These are phyloP conservation scores for Caryopteris hybrid DNA, from an alignment of 305 asterid genomes.

Conservation along the genomic window DNA sequence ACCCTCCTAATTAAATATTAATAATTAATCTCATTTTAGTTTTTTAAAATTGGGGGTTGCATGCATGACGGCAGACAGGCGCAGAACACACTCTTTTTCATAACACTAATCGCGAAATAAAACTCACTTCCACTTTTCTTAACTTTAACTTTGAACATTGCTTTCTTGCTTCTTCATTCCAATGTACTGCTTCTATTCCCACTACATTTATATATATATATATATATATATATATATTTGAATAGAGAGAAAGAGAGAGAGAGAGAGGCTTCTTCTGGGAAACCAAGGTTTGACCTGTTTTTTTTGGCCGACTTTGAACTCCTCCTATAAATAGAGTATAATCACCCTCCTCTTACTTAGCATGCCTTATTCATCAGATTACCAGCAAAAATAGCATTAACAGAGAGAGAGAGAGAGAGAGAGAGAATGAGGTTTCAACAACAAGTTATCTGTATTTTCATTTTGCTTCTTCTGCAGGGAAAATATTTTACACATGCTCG, in stretches of 20 bases:
- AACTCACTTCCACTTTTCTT: conserved; percentile 23
- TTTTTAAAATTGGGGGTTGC: too few relatives aligned
- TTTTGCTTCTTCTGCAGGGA: neutral
- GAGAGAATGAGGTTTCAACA: conserved; percentile 9
- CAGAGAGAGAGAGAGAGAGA: too few relatives aligned
- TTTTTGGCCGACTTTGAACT: conserved; percentile 27
- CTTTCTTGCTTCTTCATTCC: conserved; percentile 29
- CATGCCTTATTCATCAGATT: neutral
- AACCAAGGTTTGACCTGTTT: conserved; percentile 52
- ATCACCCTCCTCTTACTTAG: neutral
- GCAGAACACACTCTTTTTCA: conserved; percentile 29
- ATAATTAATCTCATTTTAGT: too few relatives aligned
- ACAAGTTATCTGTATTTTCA: conserved; percentile 6
- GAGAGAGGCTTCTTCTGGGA: conserved; percentile 16
- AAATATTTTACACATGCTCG: conserved; percentile 21
- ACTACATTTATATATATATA: too few relatives aligned
- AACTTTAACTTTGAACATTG: conserved; percentile 21
- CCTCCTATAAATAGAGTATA: conserved; percentile 23
- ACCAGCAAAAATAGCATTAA: too few relatives aligned
- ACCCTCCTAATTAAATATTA: too few relatives aligned
- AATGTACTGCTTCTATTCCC: conserved; percentile 26
- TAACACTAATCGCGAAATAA: conserved; percentile 14
- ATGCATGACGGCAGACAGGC: conserved; percentile 69
- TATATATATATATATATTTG: too few relatives aligned
- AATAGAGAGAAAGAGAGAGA: neutral